Evolutionary conservation across 1,284 basidiomycete species (phyloP).

Genomic region (Stereum hirsutum): DNA sequence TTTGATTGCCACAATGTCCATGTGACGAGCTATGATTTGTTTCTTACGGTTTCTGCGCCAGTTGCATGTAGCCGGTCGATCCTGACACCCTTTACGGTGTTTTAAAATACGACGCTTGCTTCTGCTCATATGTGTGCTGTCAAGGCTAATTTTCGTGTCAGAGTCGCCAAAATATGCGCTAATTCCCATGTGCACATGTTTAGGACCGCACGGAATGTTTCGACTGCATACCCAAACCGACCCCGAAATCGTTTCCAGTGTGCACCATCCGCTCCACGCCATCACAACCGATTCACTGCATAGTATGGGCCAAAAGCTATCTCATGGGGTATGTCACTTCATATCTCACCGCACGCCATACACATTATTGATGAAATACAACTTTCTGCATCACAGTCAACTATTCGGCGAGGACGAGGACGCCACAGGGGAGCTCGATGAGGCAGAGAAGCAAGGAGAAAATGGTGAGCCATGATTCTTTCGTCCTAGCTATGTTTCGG

Average conservation of each 20-base stretch:
- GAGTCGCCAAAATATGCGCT: no score
- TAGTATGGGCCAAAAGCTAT: slow-evolving; percentile 99
- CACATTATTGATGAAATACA: not conserved
- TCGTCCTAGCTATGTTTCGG: no score
- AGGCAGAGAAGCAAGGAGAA: slow-evolving; percentile 82
- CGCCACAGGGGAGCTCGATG: slow-evolving; percentile 69
- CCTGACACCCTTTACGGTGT: no score
- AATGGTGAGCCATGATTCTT: slow-evolving; percentile 47
- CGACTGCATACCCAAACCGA: slow-evolving; percentile 84
- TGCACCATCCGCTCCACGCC: slow-evolving; percentile 98
- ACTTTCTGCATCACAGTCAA: slow-evolving; percentile 46
- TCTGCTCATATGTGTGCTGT: no score
- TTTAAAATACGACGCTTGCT: no score
- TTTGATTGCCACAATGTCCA: no score
- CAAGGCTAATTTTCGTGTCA: no score
- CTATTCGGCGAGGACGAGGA: slow-evolving; percentile 90
- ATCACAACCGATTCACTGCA: slow-evolving; percentile 96
- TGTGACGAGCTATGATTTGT: no score
- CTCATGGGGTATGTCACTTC: slow-evolving; percentile 73
- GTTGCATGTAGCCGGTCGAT: no score
- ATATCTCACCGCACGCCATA: not conserved
- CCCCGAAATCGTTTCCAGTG: slow-evolving; percentile 92
- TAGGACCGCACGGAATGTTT: slow-evolving; percentile 87
- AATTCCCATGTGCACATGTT: no score
- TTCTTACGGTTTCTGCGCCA: no score